Conservation (phyloP, 495 filamentous ascomycete species). For the Chaetomium cochliodes region DNA sequence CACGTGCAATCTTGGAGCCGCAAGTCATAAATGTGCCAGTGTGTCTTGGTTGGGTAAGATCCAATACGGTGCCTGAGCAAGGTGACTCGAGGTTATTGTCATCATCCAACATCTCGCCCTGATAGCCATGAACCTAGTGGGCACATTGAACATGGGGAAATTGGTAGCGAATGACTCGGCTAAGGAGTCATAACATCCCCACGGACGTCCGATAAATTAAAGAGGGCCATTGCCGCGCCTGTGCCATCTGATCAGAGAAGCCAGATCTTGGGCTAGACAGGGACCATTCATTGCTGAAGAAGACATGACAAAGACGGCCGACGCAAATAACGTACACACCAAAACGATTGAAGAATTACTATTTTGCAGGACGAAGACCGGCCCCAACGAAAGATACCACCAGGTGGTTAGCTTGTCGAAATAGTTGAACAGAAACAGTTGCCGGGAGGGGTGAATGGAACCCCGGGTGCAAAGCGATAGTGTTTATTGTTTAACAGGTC, state of each 20-base stretch:
- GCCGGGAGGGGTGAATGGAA: no score
- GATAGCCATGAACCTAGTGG: neutral
- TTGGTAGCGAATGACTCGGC: neutral
- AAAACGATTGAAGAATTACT: no score
- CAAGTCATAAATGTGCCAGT: neutral
- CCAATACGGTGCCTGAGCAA: neutral
- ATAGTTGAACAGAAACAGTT: no score
- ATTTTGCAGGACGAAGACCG: no score
- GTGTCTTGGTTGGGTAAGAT: neutral
- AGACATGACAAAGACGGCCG: no score
- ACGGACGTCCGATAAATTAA: conserved; percentile 5
- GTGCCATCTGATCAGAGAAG: neutral
- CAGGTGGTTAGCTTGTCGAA: no score
- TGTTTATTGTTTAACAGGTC: no score
- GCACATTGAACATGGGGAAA: neutral
- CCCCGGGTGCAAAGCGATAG: no score
- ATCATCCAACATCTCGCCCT: neutral
- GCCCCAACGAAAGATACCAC: no score
- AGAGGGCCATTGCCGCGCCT: neutral
- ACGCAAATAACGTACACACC: no score
- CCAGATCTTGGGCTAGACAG: neutral
- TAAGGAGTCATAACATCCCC: neutral
- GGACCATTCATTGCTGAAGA: no score
- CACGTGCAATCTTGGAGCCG: conserved; percentile 3
- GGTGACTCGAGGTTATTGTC: neutral